Percentiles rank a stretch among this genome's conserved stretches.
These are phyloP conservation scores for Fennellomyces sp. DNA, from an alignment of 371 early-diverging fungal genomes.

Conservation along the genomic window DNA sequence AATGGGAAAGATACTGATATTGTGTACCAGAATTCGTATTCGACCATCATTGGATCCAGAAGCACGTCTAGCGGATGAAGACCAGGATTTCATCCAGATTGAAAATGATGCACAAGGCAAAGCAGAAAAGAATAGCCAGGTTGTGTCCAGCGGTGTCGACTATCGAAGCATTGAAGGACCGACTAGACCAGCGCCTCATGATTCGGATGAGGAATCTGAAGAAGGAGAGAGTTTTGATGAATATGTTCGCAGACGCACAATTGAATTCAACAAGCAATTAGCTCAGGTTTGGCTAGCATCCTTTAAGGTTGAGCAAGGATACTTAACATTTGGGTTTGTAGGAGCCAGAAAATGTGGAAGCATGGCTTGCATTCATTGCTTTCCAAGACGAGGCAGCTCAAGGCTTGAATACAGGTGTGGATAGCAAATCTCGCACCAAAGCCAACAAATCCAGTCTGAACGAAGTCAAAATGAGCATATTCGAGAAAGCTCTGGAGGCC, in stretches of 20 bases:
- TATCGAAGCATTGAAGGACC: constrained; percentile 40
- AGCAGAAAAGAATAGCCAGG: constrained; percentile 11
- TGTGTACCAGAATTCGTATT: constrained; percentile 21
- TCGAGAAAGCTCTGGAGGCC: constrained; percentile 69
- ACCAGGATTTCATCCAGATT: constrained; percentile 11
- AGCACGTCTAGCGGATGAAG: constrained; percentile 4
- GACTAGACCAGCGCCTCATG: constrained; percentile 15
- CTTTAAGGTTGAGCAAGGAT: too few relatives aligned
- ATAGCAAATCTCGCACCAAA: constrained; percentile 13
- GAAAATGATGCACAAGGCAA: constrained; percentile 4
- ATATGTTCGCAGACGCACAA: constrained; percentile 32
- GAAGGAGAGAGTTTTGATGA: constrained; percentile 47
- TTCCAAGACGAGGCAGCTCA: constrained; percentile 66
- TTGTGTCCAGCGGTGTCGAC: constrained; percentile 34
- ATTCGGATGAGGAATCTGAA: constrained; percentile 10
- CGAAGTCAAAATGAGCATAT: constrained; percentile 77
- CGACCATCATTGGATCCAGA: constrained; percentile 5
- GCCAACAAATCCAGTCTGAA: constrained; percentile 49
- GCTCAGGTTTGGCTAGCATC: too few relatives aligned
- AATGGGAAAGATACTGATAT: neutral
- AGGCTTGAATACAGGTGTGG: constrained; percentile 21
- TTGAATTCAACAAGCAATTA: constrained; percentile 37
- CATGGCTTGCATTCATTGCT: constrained; percentile 74
- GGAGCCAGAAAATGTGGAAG: constrained; percentile 60
- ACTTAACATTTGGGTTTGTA: too few relatives aligned